phyloP scores from a whole-genome alignment of 176 grass and related monocot species.

The Oryza punctata region DNA sequence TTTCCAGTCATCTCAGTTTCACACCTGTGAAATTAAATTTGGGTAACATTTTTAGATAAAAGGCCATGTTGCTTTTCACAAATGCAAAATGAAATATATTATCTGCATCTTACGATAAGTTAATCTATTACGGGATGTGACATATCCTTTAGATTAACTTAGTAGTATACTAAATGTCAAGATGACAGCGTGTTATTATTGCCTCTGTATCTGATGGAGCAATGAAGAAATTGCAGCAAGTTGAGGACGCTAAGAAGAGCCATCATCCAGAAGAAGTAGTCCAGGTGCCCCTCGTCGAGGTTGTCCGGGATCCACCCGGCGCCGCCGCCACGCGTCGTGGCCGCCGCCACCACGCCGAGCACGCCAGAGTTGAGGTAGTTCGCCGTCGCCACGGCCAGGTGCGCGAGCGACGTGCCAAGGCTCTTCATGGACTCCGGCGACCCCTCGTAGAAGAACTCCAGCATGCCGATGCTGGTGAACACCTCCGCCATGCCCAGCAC shows the following conservation, averaged over 20 bases:
- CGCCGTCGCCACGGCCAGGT: not conserved
- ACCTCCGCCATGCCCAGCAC: slow-evolving; percentile 40
- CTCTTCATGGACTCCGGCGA: slow-evolving; percentile 54
- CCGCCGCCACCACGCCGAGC: not conserved
- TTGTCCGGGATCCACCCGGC: not conserved
- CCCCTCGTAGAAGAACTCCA: slow-evolving; percentile 59
- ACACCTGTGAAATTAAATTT: too few species aligned
- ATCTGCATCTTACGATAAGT: too few species aligned
- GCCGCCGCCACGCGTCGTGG: not conserved
- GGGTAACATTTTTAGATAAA: too few species aligned
- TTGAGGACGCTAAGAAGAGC: slow-evolving; percentile 35
- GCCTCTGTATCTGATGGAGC: not conserved
- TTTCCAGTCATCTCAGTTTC: too few species aligned
- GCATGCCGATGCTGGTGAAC: slow-evolving; percentile 38
- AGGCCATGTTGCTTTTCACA: too few species aligned
- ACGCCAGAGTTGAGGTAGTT: not conserved
- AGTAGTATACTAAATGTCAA: too few species aligned
- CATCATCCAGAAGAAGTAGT: slow-evolving; percentile 57
- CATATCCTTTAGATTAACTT: too few species aligned
- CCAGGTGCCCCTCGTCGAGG: slow-evolving; percentile 44
- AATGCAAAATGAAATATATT: too few species aligned
- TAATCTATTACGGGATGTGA: too few species aligned
- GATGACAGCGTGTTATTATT: too few species aligned
- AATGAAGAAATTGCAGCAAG: slow-evolving; percentile 36
- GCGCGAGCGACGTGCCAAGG: not conserved